These are phyloP conservation scores for Sesbania bispinosa DNA, from an alignment of 306 rosid species.

Conservation along the genomic window DNA sequence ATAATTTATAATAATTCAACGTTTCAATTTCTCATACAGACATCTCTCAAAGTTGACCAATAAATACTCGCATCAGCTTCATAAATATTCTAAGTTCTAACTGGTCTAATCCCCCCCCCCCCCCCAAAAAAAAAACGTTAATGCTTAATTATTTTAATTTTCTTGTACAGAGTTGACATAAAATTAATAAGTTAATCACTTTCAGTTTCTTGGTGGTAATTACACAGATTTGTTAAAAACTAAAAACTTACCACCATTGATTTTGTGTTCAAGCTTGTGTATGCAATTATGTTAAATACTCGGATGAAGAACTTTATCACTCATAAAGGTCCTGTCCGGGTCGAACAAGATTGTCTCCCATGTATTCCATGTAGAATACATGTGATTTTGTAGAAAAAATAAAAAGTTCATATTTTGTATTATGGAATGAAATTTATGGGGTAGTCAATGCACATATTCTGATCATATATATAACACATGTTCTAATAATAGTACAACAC, in stretches of 20 bases:
- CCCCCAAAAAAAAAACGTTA: neutral
- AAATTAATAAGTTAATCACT: neutral
- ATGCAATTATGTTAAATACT: no score
- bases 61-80: neutral
- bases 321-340: no score
- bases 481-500: no score
- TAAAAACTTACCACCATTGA: no score
- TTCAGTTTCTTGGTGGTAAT: neutral
- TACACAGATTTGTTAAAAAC: neutral
- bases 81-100: neutral
- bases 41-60: slow-evolving; percentile 29
- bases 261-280: no score
- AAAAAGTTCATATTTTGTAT: no score
- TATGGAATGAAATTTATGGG: neutral
- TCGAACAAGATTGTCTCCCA: no score
- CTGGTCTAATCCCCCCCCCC: neutral
- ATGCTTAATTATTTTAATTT: neutral
- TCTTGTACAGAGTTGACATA: neutral
- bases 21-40: neutral
- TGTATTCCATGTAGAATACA: no score
- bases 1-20: neutral
- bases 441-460: no score
- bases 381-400: no score
- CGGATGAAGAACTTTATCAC: no score
- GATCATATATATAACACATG: no score